Base-by-base conservation (phyloP, 768 basidiomycete species). In the Trametes elegans region DNA sequence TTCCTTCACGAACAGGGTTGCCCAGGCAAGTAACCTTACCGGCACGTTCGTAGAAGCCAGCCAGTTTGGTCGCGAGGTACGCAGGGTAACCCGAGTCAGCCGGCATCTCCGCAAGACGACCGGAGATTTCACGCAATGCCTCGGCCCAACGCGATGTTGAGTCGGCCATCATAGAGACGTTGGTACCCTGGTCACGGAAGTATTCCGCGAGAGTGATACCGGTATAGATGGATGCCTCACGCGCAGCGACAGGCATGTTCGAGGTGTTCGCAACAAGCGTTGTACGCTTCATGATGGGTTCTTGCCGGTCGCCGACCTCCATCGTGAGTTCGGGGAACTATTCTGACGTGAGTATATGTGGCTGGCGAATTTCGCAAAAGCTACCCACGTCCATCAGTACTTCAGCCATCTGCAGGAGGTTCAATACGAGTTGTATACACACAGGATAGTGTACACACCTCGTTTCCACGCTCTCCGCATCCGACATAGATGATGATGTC, bases 221-320 rank as follows among this genome's bases (percentile, higher is more conserved):
- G 49, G 97, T 99, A 75, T 99, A 99, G 69, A 99, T 98, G 18
- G 96, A 98, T 5, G 97, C 97, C 74, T 99, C 97, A 62, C 97
- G 92, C 39, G 97, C 97, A 39, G 97, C 97, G 64, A 99, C 97
- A 63, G 97, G 97, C 97, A 99, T 99, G 77, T 98, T 98, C 44
- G 97, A 99, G 3, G 97, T 99, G 71, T 99, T 99, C 62, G 97
- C 97, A 57, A 99, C 95, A 21, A 99, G 84, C 13, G 95, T 93
- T 0, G 97, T 99, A 56, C 97, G 95, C 75, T 99, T 99, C 97
- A 99, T 99, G 79, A 99, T 98, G 29, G 97, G 97, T 71, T 99
- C 97, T 80, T 95, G 86, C 46, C 93, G 92, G 61, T 90, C 85
- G 21, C 82, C 87, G 50, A 96, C 76, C 46, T 97, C 93, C 87